A percentile compares a stretch with the other conserved stretches of the same genome.
Evolutionary conservation across 129 eudicot species (phyloP).

Genomic region (Lonicera japonica): DNA sequence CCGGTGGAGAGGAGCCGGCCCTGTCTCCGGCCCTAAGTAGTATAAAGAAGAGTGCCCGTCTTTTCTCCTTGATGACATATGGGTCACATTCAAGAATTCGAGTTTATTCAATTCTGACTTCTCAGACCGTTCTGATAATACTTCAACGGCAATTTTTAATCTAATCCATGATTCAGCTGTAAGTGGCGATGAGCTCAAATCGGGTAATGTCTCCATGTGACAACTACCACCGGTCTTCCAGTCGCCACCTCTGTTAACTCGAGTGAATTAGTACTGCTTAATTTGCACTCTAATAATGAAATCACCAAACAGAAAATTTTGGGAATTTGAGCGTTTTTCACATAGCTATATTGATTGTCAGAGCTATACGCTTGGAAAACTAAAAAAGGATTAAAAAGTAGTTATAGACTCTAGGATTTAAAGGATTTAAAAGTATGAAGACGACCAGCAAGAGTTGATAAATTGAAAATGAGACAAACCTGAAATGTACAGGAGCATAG

Average conservation of each 20-base stretch:
- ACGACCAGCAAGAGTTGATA: neutral
- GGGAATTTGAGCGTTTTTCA: too few species aligned
- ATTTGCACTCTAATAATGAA: too few species aligned
- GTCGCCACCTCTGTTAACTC: conserved; percentile 59
- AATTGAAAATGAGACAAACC: conserved; percentile 30
- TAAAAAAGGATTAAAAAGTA: too few species aligned
- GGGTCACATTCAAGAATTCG: conserved; percentile 59
- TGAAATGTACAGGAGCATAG: conserved; percentile 94
- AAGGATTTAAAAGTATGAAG: too few species aligned
- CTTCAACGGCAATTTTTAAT: conserved; percentile 32
- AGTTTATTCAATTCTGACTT: conserved; percentile 15
- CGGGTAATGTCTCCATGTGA: conserved; percentile 67
- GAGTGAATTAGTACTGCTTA: neutral
- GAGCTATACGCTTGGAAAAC: too few species aligned
- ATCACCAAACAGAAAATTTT: too few species aligned
- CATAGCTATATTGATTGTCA: too few species aligned
- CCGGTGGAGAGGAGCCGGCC: conserved; percentile 54
- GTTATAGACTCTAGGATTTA: too few species aligned
- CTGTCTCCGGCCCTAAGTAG: conserved; percentile 44
- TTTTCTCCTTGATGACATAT: conserved; percentile 62
- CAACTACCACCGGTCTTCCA: conserved; percentile 90
- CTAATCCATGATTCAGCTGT: conserved; percentile 29
- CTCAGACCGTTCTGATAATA: conserved; percentile 29
- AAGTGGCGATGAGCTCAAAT: conserved; percentile 38
- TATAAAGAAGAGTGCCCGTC: conserved; percentile 86